A percentile compares a stretch with the other conserved stretches of the same genome.
phyloP scores from a whole-genome alignment of 2,329 filamentous ascomycete genomes.

The Grosmannia clavigera region DNA sequence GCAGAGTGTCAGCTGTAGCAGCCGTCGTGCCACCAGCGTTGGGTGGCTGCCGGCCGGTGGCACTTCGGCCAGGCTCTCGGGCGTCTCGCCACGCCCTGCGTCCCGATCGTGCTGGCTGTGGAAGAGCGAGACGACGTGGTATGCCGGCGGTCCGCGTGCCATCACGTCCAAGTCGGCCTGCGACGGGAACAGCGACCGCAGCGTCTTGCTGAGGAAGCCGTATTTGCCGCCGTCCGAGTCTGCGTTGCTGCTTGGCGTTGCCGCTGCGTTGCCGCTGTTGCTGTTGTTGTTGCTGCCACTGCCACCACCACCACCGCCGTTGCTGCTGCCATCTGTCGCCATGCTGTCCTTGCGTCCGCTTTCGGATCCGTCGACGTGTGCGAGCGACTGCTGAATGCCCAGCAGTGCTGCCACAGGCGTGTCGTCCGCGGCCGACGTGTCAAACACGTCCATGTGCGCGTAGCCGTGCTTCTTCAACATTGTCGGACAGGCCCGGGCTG shows the following conservation, averaged over 20 bases:
- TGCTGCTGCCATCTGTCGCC: neutral
- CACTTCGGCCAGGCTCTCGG: slow-evolving; percentile 14
- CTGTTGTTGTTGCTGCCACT: neutral
- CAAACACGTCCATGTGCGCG: slow-evolving; percentile 16
- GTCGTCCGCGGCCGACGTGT: slow-evolving; percentile 17
- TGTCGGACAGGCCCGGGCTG: slow-evolving; percentile 6
- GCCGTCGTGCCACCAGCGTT: slow-evolving; percentile 31
- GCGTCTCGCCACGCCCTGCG: slow-evolving; percentile 15
- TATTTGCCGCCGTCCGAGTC: slow-evolving; percentile 15
- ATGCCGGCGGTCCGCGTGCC: slow-evolving; percentile 14
- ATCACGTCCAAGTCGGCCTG: slow-evolving; percentile 22
- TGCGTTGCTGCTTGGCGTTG: neutral
- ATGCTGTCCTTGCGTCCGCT: neutral
- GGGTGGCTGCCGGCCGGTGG: slow-evolving; percentile 30
- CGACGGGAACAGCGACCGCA: slow-evolving; percentile 23
- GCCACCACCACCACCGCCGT: neutral
- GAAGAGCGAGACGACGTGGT: slow-evolving; percentile 20
- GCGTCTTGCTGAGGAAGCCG: slow-evolving; percentile 19
- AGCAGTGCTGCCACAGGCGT: slow-evolving; percentile 19
- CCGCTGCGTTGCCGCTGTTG: neutral
- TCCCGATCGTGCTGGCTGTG: slow-evolving; percentile 20
- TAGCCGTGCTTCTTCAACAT: slow-evolving; percentile 4
- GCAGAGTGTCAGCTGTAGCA: slow-evolving; percentile 32
- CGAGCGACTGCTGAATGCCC: slow-evolving; percentile 13
- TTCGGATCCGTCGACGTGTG: neutral